Evolutionary conservation across 805 yeast genomes (phyloP), one percentile per base, ranked within the genome.

Genomic region (Candida coleopterorum): DNA sequence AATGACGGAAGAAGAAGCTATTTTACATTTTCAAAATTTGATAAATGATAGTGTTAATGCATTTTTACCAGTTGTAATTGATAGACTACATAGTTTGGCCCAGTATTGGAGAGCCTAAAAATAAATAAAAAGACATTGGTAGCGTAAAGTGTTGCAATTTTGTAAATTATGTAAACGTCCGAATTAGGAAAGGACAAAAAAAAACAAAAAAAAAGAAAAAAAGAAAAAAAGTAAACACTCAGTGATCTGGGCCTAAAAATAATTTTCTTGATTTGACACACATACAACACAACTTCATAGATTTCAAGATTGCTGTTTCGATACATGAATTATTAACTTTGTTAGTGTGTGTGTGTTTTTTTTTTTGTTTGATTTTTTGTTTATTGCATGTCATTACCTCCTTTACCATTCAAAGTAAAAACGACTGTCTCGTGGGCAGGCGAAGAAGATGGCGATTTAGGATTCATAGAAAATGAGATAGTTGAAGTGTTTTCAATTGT

Each of bases 381-480:
- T 20, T 20, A 20, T 31, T 31, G 34, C 34, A 34, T 38, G 42
- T 12, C 42, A 33, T 37, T 50, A 34, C 74, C 73, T 22, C 60
- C 63, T 20, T 64, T 74, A 12, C 94, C 94, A 4, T 85, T 85
- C 58, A 71, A 72, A 52, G 95, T 82, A 22, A 76, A 75, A 52
- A 93, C 98, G 8, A 74, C 75, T 26, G 90, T 85, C 54, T 86
- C 96, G 17, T 89, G 96, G 96, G 81, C 96, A 15, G 97, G 96
- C 11, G 88, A 87, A 51, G 78, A 84, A 50, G 85, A 80, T 38
- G 83, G 85, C 31, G 97, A 93, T 53, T 68, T 93, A 29, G 97
- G 97, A 1, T 93, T 93, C 55, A 73, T 89, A 15, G 97, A 93
- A 61, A 95, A 94, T 34, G 97, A 93, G 53, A 65, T 85, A 34